Conservation (phyloP, 805 yeast genomes). For the Yamadazyma nakazawae region DNA sequence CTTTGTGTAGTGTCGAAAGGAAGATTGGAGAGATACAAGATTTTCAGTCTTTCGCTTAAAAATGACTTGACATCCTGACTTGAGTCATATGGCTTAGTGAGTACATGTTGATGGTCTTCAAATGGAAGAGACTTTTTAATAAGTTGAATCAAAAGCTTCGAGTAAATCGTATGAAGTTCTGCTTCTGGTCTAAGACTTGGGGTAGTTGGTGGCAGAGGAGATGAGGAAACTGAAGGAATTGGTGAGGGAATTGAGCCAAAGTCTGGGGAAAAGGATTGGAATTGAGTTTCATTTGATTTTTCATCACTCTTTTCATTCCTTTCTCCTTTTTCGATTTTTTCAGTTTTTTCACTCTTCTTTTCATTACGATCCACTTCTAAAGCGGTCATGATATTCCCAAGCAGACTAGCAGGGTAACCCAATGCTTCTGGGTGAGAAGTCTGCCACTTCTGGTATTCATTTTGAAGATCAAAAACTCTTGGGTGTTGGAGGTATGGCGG, state of each 20-base stretch:
- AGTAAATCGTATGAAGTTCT: constrained; percentile 38
- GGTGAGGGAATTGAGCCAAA: constrained; percentile 5
- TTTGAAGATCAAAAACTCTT: constrained; percentile 67
- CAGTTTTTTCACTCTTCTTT: background rate
- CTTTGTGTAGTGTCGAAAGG: constrained; percentile 86
- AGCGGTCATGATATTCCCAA: constrained; percentile 45
- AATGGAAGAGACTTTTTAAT: constrained; percentile 46
- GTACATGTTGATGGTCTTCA: constrained; percentile 51
- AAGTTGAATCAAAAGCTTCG: constrained; percentile 45
- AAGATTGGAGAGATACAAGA: constrained; percentile 74
- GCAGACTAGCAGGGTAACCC: constrained; percentile 30
- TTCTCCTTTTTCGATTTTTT: constrained; percentile 13
- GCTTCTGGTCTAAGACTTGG: constrained; percentile 24
- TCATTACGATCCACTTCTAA: constrained; percentile 34
- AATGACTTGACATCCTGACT: constrained; percentile 70
- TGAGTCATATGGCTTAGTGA: constrained; percentile 74
- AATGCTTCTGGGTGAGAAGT: constrained; percentile 50
- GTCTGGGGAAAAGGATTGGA: background rate
- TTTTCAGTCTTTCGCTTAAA: constrained; percentile 67
- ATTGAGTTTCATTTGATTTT: background rate
- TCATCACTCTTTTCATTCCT: background rate
- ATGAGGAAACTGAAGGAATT: background rate
- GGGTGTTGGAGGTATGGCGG: constrained; percentile 78
- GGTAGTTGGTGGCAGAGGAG: background rate
- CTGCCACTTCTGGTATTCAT: constrained; percentile 74